Percentiles rank a stretch among this genome's conserved stretches.
Evolutionary conservation across 176 grass and related monocot species (phyloP).

Genomic region (Bolboschoenus planiculmis): DNA sequence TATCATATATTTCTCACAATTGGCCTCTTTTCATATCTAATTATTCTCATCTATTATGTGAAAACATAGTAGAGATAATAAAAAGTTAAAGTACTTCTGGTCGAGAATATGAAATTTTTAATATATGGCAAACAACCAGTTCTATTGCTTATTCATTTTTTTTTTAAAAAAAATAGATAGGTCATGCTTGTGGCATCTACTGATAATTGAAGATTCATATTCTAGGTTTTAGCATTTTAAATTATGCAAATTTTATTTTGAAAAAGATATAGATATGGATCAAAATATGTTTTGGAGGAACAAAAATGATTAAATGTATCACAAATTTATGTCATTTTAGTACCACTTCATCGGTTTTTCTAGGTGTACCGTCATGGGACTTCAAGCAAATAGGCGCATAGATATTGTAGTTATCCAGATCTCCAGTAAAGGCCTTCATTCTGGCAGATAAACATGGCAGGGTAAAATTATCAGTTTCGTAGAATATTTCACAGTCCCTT

Average conservation of each 20-base stretch:
- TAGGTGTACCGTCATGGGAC: not conserved
- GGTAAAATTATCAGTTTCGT: not conserved
- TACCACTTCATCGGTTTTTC: not conserved
- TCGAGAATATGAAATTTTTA: too few species aligned
- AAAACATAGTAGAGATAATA: not conserved
- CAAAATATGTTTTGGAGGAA: not conserved
- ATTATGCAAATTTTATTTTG: not conserved
- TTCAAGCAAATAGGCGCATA: slow-evolving; percentile 22
- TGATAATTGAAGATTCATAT: too few species aligned
- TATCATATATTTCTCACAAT: not conserved
- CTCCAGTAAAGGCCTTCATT: not conserved
- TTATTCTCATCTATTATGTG: not conserved
- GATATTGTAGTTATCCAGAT: slow-evolving; percentile 15
- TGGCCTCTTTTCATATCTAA: not conserved
- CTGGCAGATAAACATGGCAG: not conserved
- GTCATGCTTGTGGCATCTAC: not conserved
- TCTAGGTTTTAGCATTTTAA: too few species aligned
- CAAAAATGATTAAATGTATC: not conserved
- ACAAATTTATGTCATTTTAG: not conserved
- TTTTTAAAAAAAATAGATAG: not conserved
- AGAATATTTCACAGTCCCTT: slow-evolving; percentile 5
- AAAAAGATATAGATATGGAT: not conserved
- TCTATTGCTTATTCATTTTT: not conserved
- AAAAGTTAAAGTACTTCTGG: not conserved
- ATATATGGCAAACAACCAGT: too few species aligned